Evolutionary conservation across 305 asterid genomes (phyloP), one percentile per base, ranked within the genome.

Genomic region (Monarda citriodora): DNA sequence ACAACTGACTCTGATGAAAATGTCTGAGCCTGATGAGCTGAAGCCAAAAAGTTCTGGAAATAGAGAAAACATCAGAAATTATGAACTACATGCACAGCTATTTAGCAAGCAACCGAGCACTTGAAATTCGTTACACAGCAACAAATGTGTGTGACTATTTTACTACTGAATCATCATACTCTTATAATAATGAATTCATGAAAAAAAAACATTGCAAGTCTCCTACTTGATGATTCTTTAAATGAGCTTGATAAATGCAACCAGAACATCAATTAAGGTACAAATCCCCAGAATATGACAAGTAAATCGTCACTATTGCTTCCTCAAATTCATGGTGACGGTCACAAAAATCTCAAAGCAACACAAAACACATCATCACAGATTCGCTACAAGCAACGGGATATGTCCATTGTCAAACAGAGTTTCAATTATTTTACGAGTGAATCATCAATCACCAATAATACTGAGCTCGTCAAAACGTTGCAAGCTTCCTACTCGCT

Each of bases 21-120:
- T 50, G 74, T 64, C 36, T 64, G 70, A 20, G 53, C 73, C 56
- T 72, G 69, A 76, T 57, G 61, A 36, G 69, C 58, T 66, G 62
- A 55, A 53, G 60, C 48, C 53, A 69, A 31, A 34, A 60, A 68
- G 60, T 68, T 77, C 82, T 82, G 83, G 49, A 72, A 70, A 58
- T 46, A 61, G 48, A 69, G 42, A 53, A 6, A 22, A 12, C 16
- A 9, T 57, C 54, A 64, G 40, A 40, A 12, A 17, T 56, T 41
- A 13, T 31, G 31, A 62, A 42, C 12, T n/a, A 5, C n/a, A n/a
- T n/a, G n/a, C n/a, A n/a, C 29, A 36, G 16, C 25, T 50, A 51
- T 20, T 34, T 34, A 34, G 32, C 60, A 48, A 51, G 50, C 41
- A 41, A 34, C 38, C 12, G 12, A 10, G 12, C 38, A 34, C 12